Evolutionary conservation across 805 yeast genomes (phyloP), one percentile per base, ranked within the genome.

Genomic region (Cyberlindnera saturnus): DNA sequence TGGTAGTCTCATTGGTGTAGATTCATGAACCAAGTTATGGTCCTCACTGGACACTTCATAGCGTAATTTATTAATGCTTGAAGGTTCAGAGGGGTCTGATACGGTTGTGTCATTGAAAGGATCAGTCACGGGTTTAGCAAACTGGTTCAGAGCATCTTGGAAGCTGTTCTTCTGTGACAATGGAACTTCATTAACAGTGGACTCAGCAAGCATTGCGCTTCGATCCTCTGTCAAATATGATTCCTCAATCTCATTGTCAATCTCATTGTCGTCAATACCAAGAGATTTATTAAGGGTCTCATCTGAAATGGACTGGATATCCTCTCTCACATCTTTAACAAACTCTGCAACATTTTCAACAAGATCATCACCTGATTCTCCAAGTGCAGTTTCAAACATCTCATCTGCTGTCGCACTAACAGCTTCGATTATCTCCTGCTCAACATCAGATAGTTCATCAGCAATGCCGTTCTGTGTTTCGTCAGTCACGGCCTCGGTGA

Each of bases 331-430:
- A 2, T 38, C 42, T 6, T 44, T 43, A 23, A 40, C 36, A 29
- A 39, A 26, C 3, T 42, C 43, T 16, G 45, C 48, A 14, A 44
- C 40, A 14, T 46, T 35, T 6, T 47, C 47, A 30, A 45, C 51
- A n/a, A 48, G 16, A 4, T 34, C 33, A 23, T 35, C 29, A 8
- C 42, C 46, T 5, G 51, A 36, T 18, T 51, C 51, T 28, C 51
- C 52, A 5, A 47, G 35, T 1, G 50, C 48, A 11, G 48, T 43
- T n/a, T 49, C 47, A 32, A 46, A 41, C 42, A 38, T 41, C 7
- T 42, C 36, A 23, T 48, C 43, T 10, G 42, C 41, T 10, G 32
- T 39, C 13, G 26, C 32, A 17, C 26, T 23, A 15, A 28, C 13
- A n/a, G 23, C 20, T 9, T 32, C 32, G 14, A 13, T 23, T 11